Evolutionary conservation across 2,329 filamentous ascomycete species (phyloP).

Genomic region (Monilinia fructicola): DNA sequence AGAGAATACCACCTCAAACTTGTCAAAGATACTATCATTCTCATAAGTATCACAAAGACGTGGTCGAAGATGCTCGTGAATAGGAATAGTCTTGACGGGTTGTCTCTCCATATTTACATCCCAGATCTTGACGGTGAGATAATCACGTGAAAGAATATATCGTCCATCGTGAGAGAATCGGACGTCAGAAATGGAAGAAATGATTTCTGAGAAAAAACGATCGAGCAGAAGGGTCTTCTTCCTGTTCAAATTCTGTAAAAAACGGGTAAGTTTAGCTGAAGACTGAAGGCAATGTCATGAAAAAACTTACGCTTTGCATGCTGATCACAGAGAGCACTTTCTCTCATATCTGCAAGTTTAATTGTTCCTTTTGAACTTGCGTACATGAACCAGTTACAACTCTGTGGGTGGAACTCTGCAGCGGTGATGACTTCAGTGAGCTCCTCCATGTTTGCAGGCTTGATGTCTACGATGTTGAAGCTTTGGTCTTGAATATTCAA

Average conservation of each 20-base stretch:
- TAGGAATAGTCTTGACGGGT: slow-evolving; percentile 96
- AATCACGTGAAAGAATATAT: slow-evolving; percentile 96
- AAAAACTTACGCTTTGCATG: slow-evolving; percentile 76
- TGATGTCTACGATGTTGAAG: slow-evolving; percentile 99
- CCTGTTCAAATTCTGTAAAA: slow-evolving; percentile 95
- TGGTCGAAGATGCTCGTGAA: slow-evolving; percentile 93
- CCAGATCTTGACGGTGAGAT: slow-evolving; percentile 99
- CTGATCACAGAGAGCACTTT: slow-evolving; percentile 92
- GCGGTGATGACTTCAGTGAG: slow-evolving; percentile 98
- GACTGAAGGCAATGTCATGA: background rate
- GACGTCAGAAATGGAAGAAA: slow-evolving; percentile 98
- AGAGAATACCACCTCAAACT: slow-evolving; percentile 98
- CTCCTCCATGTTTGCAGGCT: slow-evolving; percentile 99
- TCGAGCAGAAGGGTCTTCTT: slow-evolving; percentile 93
- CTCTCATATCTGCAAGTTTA: slow-evolving; percentile 97
- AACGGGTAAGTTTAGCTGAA: slow-evolving; percentile 27
- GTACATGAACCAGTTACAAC: slow-evolving; percentile 99
- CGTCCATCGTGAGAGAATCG: slow-evolving; percentile 95
- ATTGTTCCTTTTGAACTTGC: slow-evolving; percentile 98
- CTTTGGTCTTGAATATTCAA: slow-evolving; percentile 99
- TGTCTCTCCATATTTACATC: slow-evolving; percentile 99
- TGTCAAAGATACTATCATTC: slow-evolving; percentile 99
- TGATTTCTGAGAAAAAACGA: slow-evolving; percentile 99
- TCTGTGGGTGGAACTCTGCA: slow-evolving; percentile 92
- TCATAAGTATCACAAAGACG: slow-evolving; percentile 97